phyloP scores from a whole-genome alignment of 176 grass and related monocot species.

The Triticum timopheevii region DNA sequence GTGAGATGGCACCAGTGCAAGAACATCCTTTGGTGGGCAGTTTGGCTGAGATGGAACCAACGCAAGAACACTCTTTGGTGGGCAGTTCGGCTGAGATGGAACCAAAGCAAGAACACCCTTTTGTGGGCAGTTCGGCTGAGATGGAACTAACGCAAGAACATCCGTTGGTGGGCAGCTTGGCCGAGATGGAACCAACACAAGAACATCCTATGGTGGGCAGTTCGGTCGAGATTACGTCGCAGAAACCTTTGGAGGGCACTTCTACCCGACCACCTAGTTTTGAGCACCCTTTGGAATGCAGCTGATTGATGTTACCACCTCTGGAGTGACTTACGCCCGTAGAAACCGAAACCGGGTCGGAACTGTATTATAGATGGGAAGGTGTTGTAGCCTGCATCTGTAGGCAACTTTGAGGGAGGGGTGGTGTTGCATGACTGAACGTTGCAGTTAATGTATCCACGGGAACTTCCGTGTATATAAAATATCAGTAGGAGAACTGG shows the following conservation, averaged over 20 bases:
- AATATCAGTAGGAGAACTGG: not conserved
- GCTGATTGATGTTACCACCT: constrained; percentile 4
- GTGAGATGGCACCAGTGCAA: not conserved
- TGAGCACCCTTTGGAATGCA: constrained; percentile 5
- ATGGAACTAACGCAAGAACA: too few species aligned
- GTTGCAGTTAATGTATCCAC: not conserved
- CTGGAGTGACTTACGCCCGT: not conserved
- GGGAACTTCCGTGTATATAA: not conserved
- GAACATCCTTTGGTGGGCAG: too few species aligned
- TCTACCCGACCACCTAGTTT: constrained; percentile 22
- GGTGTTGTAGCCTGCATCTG: not conserved
- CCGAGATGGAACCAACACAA: too few species aligned
- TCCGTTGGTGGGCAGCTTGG: too few species aligned
- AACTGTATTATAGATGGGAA: not conserved
- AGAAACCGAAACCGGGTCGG: not conserved
- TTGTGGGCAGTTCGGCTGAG: too few species aligned
- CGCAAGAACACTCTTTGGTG: not conserved
- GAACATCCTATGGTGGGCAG: not conserved
- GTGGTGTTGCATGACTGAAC: not conserved
- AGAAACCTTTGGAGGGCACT: not conserved
- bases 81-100: not conserved
- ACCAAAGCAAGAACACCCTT: not conserved
- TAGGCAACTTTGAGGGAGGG: not conserved
- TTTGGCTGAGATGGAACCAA: not conserved
- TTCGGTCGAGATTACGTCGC: not conserved